phyloP scores from a whole-genome alignment of 805 yeast genomes.

The Lachancea dasiensis region DNA sequence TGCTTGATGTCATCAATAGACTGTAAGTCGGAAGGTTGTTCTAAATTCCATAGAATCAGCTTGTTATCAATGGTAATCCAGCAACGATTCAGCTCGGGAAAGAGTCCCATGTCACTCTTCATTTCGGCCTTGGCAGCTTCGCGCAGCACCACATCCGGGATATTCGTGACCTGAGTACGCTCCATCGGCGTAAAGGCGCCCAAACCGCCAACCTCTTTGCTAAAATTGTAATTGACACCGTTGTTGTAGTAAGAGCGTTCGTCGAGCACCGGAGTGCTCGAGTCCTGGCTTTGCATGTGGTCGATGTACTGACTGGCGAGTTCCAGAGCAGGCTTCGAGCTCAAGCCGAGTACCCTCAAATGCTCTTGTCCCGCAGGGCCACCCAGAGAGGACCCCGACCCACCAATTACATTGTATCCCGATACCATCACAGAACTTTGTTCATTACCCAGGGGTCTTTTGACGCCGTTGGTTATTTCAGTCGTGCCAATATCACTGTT shows the following conservation, averaged over 20 bases:
- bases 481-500: conserved; percentile 13
- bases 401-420: conserved; percentile 3
- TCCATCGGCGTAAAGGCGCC: conserved; percentile 69
- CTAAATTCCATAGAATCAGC: conserved; percentile 77
- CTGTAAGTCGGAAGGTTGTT: conserved; percentile 57
- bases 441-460: conserved; percentile 3
- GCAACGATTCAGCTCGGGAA: conserved; percentile 71
- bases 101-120: conserved; percentile 72
- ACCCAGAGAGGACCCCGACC: conserved; percentile 1
- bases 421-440: conserved; percentile 3
- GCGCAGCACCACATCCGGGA: conserved; percentile 77
- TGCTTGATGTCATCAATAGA: conserved; percentile 78
- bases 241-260: conserved; percentile 43
- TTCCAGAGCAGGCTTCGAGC: conserved; percentile 36
- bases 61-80: conserved; percentile 85
- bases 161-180: conserved; percentile 55
- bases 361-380: conserved; percentile 23
- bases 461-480: conserved; percentile 1
- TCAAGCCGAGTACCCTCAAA: conserved; percentile 29
- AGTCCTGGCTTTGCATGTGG: conserved; percentile 50
- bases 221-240: conserved; percentile 64
- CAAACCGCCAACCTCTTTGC: conserved; percentile 40
- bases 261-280: conserved; percentile 52
- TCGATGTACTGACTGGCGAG: conserved; percentile 61
- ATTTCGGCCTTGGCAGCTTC: conserved; percentile 64